Evolutionary conservation across 768 basidiomycete species (phyloP).

Genomic region (Kwoniella europaea): DNA sequence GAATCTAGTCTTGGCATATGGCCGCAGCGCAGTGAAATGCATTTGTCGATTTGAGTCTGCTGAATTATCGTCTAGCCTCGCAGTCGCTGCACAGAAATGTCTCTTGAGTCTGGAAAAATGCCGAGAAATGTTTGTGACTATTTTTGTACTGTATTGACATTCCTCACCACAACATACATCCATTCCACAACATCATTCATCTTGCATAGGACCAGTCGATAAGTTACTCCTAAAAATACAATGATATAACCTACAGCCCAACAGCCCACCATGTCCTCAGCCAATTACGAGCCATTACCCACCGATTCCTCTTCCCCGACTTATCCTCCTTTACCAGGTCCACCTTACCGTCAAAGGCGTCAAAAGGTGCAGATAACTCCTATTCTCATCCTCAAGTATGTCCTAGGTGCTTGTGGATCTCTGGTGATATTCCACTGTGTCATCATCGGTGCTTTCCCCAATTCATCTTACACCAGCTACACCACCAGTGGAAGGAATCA

Average conservation of each 20-base stretch:
- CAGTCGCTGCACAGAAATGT: too few species aligned
- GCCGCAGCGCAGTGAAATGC: neutral
- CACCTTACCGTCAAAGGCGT: neutral
- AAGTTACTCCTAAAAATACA: too few species aligned
- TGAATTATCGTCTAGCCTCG: too few species aligned
- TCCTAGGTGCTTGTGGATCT: neutral
- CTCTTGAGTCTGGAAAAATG: too few species aligned
- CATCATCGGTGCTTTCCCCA: conserved; percentile 33
- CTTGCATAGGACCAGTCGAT: neutral
- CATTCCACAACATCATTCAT: neutral
- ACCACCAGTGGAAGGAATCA: conserved; percentile 1
- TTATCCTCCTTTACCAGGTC: conserved; percentile 21
- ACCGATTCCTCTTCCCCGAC: conserved; percentile 7
- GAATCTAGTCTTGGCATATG: neutral
- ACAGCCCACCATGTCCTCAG: neutral
- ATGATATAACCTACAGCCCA: neutral
- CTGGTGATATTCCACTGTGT: conserved; percentile 32
- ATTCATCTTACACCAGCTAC: conserved; percentile 20
- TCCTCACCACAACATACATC: neutral
- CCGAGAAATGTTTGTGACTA: neutral
- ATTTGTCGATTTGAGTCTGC: too few species aligned
- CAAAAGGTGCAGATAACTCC: conserved; percentile 3
- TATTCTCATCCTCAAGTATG: conserved; percentile 26
- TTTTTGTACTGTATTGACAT: neutral
- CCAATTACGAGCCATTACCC: conserved; percentile 22